Evolutionary conservation across 805 yeast species (phyloP).

Genomic region (Candida chauliodis): DNA sequence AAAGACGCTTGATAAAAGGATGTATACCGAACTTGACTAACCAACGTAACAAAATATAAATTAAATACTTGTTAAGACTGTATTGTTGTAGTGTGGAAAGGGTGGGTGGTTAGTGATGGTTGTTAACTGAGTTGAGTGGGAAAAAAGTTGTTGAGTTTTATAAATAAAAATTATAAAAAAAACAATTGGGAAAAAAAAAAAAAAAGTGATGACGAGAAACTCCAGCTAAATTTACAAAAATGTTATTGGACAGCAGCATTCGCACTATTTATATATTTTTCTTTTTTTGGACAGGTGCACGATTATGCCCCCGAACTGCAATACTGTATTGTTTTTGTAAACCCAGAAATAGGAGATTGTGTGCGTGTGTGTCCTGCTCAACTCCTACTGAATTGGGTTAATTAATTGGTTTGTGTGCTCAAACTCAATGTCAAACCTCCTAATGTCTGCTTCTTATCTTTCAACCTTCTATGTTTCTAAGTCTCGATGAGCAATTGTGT

Average conservation of each 20-base stretch:
- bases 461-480: no score
- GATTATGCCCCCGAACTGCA: no score
- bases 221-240: no score
- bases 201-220: not conserved
- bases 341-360: no score
- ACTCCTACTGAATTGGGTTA: not conserved
- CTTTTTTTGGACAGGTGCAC: no score
- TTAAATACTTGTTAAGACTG: not conserved
- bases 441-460: no score
- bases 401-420: not conserved
- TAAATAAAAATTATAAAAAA: not conserved
- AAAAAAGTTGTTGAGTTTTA: conserved; percentile 3
- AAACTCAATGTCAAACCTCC: no score
- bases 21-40: not conserved
- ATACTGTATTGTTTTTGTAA: no score
- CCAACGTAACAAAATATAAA: not conserved
- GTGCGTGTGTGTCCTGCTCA: not conserved
- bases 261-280: not conserved
- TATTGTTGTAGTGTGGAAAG: not conserved
- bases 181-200: not conserved
- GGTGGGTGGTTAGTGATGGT: not conserved
- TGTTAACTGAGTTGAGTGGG: conserved; percentile 2
- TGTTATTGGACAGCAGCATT: not conserved
- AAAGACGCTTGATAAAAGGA: not conserved
- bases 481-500: no score